These are phyloP conservation scores for Fomitopsis serialis DNA, from an alignment of 768 basidiomycete genomes.

Conservation along the genomic window DNA sequence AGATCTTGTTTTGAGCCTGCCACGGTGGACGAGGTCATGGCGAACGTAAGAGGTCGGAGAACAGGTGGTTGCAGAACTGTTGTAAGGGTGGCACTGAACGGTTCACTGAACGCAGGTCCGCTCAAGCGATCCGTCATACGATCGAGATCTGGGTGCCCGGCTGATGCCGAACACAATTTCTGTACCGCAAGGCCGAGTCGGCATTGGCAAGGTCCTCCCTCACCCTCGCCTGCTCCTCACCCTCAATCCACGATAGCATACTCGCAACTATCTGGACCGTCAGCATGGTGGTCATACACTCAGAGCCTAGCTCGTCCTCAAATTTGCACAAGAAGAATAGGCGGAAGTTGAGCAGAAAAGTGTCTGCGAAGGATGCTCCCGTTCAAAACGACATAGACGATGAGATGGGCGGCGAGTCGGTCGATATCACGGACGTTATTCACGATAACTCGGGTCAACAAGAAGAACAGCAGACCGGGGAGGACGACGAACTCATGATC, in stretches of 20 bases:
- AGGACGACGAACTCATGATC: constrained; percentile 63
- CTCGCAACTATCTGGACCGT: no score
- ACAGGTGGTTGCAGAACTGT: no score
- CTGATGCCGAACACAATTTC: constrained; percentile 17
- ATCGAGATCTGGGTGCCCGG: constrained; percentile 7
- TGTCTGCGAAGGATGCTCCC: constrained; percentile 13
- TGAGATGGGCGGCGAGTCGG: constrained; percentile 11
- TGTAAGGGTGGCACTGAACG: neutral
- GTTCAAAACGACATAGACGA: constrained; percentile 12
- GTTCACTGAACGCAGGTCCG: neutral
- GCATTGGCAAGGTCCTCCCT: constrained; percentile 3
- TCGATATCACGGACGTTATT: constrained; percentile 2
- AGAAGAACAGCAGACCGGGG: constrained; percentile 15
- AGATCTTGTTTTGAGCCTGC: constrained; percentile 20
- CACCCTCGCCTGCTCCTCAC: constrained; percentile 4
- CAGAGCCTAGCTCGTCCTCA: constrained; percentile 26
- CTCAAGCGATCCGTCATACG: neutral
- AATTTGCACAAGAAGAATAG: constrained; percentile 38
- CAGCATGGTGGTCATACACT: constrained; percentile 37
- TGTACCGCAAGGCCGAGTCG: constrained; percentile 11
- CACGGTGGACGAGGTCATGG: constrained; percentile 5
- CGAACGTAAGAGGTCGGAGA: neutral
- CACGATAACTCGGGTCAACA: neutral
- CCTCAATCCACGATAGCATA: neutral
- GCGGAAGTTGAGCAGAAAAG: constrained; percentile 39